Conservation (phyloP, 2,329 filamentous ascomycete genomes). For the Cryphonectria carpinicola region DNA sequence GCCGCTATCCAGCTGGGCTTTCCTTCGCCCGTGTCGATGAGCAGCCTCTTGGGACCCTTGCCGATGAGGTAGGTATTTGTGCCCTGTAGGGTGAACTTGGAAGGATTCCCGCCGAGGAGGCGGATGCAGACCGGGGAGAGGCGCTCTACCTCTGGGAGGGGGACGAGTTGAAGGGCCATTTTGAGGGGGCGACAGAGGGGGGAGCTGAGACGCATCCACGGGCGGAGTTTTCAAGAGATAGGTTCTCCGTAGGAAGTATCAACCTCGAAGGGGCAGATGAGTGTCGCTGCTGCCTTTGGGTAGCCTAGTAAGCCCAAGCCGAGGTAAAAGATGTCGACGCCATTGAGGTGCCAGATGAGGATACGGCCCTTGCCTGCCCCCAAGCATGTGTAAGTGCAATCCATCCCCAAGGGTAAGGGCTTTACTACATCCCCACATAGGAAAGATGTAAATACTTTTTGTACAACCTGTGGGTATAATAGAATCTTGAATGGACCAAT, state of each 20-base stretch:
- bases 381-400: neutral
- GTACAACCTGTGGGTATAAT: neutral
- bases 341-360: slow-evolving; percentile 18
- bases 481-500: neutral
- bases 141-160: slow-evolving; percentile 74
- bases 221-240: neutral
- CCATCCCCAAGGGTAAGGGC: neutral
- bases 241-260: neutral
- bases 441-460: neutral
- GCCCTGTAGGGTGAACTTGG: slow-evolving; percentile 76
- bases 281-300: neutral
- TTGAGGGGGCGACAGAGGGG: slow-evolving; percentile 31
- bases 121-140: slow-evolving; percentile 79
- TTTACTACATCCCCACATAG: neutral
- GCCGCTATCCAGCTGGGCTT: slow-evolving; percentile 71
- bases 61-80: slow-evolving; percentile 97
- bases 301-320: neutral
- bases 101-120: slow-evolving; percentile 87
- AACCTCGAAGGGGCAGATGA: neutral
- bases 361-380: neutral
- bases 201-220: slow-evolving; percentile 19
- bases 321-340: slow-evolving; percentile 18
- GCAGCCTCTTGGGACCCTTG: slow-evolving; percentile 69
- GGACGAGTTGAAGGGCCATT: slow-evolving; percentile 66
- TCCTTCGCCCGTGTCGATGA: slow-evolving; percentile 92